Evolutionary conservation across 768 basidiomycete genomes (phyloP).

Genomic region (Leccinum subtestaceum): DNA sequence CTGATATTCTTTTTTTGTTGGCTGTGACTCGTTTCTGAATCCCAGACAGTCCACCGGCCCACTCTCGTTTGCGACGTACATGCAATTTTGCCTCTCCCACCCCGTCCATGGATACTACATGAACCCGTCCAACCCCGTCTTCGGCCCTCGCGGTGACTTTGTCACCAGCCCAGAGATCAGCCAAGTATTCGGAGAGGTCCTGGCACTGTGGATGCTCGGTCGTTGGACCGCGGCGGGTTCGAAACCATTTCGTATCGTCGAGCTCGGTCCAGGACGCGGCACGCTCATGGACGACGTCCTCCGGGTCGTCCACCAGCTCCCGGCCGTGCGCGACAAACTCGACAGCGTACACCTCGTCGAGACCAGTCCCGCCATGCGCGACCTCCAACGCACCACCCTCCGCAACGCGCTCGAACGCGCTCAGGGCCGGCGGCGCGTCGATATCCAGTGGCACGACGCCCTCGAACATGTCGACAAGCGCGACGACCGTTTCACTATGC

Average conservation of each 20-base stretch:
- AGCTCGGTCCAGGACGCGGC: constrained; percentile 92
- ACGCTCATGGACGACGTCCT: constrained; percentile 90
- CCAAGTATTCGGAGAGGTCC: constrained; percentile 95
- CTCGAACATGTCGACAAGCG: constrained; percentile 61
- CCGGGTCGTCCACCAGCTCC: constrained; percentile 50
- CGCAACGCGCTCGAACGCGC: constrained; percentile 20
- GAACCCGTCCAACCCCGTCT: constrained; percentile 66
- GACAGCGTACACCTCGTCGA: constrained; percentile 76
- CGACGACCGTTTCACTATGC: constrained; percentile 65
- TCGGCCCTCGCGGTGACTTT: constrained; percentile 89
- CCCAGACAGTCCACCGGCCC: constrained; percentile 76
- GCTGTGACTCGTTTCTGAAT: not conserved
- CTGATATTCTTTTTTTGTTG: not conserved
- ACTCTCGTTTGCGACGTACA: constrained; percentile 83
- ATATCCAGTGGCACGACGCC: constrained; percentile 68
- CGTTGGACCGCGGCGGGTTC: constrained; percentile 65
- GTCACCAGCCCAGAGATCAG: constrained; percentile 96
- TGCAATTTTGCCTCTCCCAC: constrained; percentile 88
- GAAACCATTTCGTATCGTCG: constrained; percentile 65
- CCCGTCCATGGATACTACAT: constrained; percentile 94
- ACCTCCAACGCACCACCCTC: constrained; percentile 58
- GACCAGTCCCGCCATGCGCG: constrained; percentile 65
- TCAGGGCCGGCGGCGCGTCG: constrained; percentile 26
- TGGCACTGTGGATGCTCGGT: constrained; percentile 83
- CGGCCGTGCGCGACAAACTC: constrained; percentile 32